Conservation (phyloP, 805 yeast genomes). For the Yamadazyma paraphyllophila region DNA sequence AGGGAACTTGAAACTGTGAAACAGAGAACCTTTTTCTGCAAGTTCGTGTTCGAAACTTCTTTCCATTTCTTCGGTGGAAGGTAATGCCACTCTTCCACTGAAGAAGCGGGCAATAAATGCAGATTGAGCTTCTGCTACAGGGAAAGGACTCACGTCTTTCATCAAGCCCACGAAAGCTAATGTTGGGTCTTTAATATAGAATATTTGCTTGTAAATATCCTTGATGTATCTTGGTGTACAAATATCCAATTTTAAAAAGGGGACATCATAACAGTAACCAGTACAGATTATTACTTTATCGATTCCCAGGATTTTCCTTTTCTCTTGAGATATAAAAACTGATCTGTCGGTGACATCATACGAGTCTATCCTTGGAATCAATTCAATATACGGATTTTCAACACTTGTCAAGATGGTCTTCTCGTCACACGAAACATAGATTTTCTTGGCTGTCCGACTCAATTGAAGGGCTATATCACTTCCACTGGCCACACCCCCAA, state of each 20-base stretch:
- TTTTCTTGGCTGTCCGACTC: constrained; percentile 35
- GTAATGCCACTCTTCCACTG: constrained; percentile 43
- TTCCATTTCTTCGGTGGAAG: constrained; percentile 35
- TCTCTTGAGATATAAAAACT: neutral
- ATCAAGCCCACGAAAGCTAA: constrained; percentile 42
- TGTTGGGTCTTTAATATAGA: constrained; percentile 46
- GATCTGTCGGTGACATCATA: constrained; percentile 32
- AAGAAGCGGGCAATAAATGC: constrained; percentile 40
- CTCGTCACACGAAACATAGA: constrained; percentile 19
- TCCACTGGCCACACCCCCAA: constrained; percentile 82
- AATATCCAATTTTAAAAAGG: constrained; percentile 28
- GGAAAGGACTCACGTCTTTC: constrained; percentile 49
- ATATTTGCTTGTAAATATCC: constrained; percentile 43
- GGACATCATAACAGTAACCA: constrained; percentile 36
- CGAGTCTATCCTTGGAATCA: constrained; percentile 12
- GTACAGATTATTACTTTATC: constrained; percentile 36
- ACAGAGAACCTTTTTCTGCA: constrained; percentile 21
- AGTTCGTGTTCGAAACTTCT: constrained; percentile 28
- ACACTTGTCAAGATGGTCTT: neutral
- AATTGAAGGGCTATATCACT: constrained; percentile 68
- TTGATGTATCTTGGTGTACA: constrained; percentile 16
- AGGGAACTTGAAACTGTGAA: constrained; percentile 49
- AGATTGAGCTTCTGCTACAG: constrained; percentile 50
- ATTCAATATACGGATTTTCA: constrained; percentile 10
- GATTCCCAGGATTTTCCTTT: constrained; percentile 13